These are phyloP conservation scores for Arthroderma uncinatum DNA, from an alignment of 2,329 filamentous ascomycete species.

Conservation along the genomic window DNA sequence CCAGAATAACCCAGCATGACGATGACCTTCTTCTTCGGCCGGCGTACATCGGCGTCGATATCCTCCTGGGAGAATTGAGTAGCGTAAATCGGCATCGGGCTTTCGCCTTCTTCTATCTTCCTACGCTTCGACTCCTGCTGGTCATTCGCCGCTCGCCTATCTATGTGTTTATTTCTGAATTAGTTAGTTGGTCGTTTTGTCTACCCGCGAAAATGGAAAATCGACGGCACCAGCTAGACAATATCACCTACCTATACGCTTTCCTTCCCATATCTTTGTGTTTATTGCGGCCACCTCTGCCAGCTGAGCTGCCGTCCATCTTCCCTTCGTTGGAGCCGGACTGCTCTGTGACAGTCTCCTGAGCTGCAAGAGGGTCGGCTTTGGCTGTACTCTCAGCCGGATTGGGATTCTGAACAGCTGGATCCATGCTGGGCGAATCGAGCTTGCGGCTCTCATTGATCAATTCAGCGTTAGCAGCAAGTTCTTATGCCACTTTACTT, in stretches of 20 bases:
- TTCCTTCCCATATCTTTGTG: constrained; percentile 56
- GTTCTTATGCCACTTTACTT: background rate
- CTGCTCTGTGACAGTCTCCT: background rate
- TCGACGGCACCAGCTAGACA: background rate
- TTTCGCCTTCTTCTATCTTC: constrained; percentile 40
- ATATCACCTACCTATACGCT: constrained; percentile 49
- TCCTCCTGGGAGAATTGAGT: constrained; percentile 61
- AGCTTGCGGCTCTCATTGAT: background rate
- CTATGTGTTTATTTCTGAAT: constrained; percentile 41
- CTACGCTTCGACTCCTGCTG: constrained; percentile 46
- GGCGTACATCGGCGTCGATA: constrained; percentile 73
- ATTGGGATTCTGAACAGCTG: constrained; percentile 9
- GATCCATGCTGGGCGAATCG: constrained; percentile 12
- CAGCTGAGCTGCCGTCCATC: background rate
- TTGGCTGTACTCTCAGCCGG: background rate
- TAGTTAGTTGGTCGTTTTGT: constrained; percentile 36
- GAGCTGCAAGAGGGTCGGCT: background rate
- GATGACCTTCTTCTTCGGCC: constrained; percentile 91
- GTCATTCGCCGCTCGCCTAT: constrained; percentile 43
- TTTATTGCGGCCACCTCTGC: constrained; percentile 40
- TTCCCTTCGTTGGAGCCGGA: background rate
- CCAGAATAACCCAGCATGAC: constrained; percentile 93
- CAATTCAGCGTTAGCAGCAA: background rate
- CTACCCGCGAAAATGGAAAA: constrained; percentile 13
- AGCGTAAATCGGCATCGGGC: constrained; percentile 41